Conservation (phyloP, 352 stramenopile species). For the Thalassiosira livingstoniorum region DNA sequence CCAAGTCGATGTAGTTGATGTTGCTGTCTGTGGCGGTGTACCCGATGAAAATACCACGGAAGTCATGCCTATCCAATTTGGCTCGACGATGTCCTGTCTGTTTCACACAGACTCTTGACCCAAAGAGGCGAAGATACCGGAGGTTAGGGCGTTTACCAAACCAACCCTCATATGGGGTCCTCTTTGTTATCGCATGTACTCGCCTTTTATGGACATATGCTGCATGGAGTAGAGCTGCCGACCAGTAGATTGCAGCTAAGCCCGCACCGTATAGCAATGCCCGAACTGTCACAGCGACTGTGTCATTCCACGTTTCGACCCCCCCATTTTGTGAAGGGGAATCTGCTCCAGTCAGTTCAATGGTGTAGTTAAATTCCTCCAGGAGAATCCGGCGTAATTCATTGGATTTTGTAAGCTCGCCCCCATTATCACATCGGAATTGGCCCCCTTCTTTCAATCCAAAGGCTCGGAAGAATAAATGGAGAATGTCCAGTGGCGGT, state of each 20-base stretch:
- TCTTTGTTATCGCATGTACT: slow-evolving; percentile 4
- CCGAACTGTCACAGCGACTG: slow-evolving; percentile 19
- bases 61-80: slow-evolving; percentile 22
- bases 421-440: slow-evolving; percentile 36
- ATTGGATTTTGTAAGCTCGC: slow-evolving; percentile 16
- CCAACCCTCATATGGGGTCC: slow-evolving; percentile 8
- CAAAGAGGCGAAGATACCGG: slow-evolving; percentile 1
- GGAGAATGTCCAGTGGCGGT: slow-evolving; percentile 5
- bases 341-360: slow-evolving; percentile 29
- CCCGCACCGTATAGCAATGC: slow-evolving; percentile 29
- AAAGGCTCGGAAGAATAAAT: slow-evolving; percentile 1
- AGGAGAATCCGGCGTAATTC: slow-evolving; percentile 1
- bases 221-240: slow-evolving; percentile 23
- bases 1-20: background rate
- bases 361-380: slow-evolving; percentile 1
- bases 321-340: slow-evolving; percentile 45
- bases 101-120: slow-evolving; percentile 20
- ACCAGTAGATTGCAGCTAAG: slow-evolving; percentile 33
- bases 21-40: background rate
- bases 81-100: background rate
- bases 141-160: background rate
- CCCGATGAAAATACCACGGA: slow-evolving; percentile 21
- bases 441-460: background rate
- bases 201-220: slow-evolving; percentile 29
- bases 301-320: no score